Conservation (phyloP, 164 flowering plant species). For the Berberis thunbergii region DNA sequence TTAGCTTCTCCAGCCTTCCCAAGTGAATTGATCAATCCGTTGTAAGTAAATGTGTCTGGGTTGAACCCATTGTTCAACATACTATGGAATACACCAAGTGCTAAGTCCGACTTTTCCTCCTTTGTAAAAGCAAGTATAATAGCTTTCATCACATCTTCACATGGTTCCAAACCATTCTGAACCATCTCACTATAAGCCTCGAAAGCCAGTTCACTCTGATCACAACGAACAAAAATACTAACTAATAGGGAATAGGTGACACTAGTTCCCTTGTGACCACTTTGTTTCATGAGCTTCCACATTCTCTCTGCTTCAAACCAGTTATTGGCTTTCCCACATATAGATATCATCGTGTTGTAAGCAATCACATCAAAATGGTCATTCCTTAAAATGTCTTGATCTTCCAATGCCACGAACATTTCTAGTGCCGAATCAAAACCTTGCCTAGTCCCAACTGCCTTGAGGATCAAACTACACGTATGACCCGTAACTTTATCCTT, state of each 20-base stretch:
- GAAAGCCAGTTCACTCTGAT: conserved; percentile 60
- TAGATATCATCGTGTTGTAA: conserved; percentile 75
- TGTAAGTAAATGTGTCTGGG: conserved; percentile 57
- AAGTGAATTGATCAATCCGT: conserved; percentile 68
- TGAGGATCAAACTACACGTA: conserved; percentile 69
- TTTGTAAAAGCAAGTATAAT: conserved; percentile 54
- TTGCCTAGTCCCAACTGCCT: conserved; percentile 41
- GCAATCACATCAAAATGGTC: conserved; percentile 48
- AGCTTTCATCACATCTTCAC: conserved; percentile 59
- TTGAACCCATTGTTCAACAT: conserved; percentile 46
- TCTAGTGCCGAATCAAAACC: conserved; percentile 51
- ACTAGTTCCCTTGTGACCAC: conserved; percentile 43
- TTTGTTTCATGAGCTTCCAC: conserved; percentile 63
- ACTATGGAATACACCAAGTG: conserved; percentile 35
- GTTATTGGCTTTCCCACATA: conserved; percentile 46
- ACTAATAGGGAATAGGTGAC: conserved; percentile 64
- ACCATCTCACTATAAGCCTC: conserved; percentile 79
- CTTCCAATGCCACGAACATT: conserved; percentile 46
- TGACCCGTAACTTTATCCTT: conserved; percentile 45
- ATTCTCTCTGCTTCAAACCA: conserved; percentile 54
- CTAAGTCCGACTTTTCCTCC: conserved; percentile 75
- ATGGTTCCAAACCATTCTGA: conserved; percentile 38
- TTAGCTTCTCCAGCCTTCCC: conserved; percentile 68
- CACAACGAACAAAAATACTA: conserved; percentile 59
- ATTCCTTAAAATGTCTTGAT: conserved; percentile 19